A percentile compares a stretch with the other conserved stretches of the same genome.
phyloP scores from a whole-genome alignment of 371 early-diverging fungal species.

The Saksenaea oblongispora region DNA sequence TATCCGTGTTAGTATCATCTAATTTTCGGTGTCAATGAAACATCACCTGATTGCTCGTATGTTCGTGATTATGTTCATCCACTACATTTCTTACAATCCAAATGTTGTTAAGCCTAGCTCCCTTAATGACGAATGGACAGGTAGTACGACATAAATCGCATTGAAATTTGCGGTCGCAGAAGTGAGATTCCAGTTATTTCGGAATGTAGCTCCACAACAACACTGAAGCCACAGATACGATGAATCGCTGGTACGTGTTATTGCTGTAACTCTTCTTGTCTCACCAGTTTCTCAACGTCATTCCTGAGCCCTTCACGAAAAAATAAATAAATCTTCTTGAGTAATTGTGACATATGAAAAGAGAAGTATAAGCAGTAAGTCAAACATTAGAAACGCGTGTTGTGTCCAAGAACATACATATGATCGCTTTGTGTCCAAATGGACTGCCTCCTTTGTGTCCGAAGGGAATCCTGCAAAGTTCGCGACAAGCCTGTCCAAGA shows the following conservation, averaged over 20 bases:
- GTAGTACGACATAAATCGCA: neutral
- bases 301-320: too few relatives aligned
- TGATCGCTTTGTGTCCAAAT: too few relatives aligned
- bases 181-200: neutral
- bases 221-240: neutral
- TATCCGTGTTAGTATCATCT: neutral
- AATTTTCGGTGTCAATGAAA: neutral
- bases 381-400: too few relatives aligned
- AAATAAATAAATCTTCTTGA: too few relatives aligned
- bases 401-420: too few relatives aligned
- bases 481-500: neutral
- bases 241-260: neutral
- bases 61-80: neutral
- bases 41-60: neutral
- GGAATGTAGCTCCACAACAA: neutral
- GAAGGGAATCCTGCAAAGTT: too few relatives aligned
- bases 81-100: neutral
- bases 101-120: neutral
- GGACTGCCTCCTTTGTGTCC: too few relatives aligned
- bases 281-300: too few relatives aligned
- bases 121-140: neutral
- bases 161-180: neutral
- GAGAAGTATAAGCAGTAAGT: too few relatives aligned
- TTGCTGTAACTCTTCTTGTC: neutral
- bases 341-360: too few relatives aligned